Percentiles rank a stretch among this genome's conserved stretches.
Conservation (phyloP, 805 yeast species). For the Sugiyamaella qingdaonensis region DNA sequence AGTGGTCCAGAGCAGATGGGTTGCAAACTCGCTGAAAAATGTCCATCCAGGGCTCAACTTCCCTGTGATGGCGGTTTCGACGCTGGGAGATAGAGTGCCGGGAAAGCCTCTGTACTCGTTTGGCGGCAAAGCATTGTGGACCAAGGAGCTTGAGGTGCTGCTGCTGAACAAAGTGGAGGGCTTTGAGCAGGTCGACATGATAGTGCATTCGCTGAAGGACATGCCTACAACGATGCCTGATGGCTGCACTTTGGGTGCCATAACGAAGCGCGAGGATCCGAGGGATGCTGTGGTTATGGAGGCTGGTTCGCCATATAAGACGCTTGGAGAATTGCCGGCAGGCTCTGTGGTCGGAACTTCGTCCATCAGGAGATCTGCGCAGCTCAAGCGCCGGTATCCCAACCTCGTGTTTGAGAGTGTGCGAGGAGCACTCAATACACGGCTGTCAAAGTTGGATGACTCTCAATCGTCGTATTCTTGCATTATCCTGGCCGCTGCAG, state of each 20-base stretch:
- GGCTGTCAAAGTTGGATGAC: conserved; percentile 76
- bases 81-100: conserved; percentile 88
- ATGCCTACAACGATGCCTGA: conserved; percentile 86
- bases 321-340: conserved; percentile 69
- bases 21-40: conserved; percentile 54
- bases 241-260: conserved; percentile 84
- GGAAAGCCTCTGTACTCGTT: conserved; percentile 84
- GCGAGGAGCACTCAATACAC: conserved; percentile 79
- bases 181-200: conserved; percentile 67
- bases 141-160: conserved; percentile 84
- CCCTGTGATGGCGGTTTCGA: conserved; percentile 72
- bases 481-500: conserved; percentile 88
- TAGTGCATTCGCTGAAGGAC: conserved; percentile 88
- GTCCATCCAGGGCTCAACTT: conserved; percentile 64
- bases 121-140: conserved; percentile 97
- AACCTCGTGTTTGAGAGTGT: conserved; percentile 73
- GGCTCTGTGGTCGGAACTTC: conserved; percentile 93
- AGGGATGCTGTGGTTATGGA: conserved; percentile 87
- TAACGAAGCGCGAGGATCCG: conserved; percentile 84
- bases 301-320: conserved; percentile 54
- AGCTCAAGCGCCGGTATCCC: conserved; percentile 74
- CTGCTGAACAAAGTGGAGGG: conserved; percentile 57
- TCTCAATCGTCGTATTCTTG: conserved; percentile 61
- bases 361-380: conserved; percentile 90
- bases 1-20: conserved; percentile 75